A percentile compares a stretch with the other conserved stretches of the same genome.
These are phyloP conservation scores for Candida anglica DNA, from an alignment of 805 yeast genomes.

Conservation along the genomic window DNA sequence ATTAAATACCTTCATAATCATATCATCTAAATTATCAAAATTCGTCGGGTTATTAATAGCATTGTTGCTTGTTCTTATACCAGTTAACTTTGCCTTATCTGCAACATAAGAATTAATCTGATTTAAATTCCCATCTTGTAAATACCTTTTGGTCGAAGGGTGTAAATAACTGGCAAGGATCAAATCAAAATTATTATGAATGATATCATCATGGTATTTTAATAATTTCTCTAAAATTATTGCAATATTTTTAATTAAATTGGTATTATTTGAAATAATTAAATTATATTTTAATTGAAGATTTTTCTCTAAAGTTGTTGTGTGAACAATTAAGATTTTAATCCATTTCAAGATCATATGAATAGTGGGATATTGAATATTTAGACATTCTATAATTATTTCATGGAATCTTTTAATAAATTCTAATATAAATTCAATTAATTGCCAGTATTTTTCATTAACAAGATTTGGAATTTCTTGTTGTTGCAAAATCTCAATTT, in stretches of 20 bases:
- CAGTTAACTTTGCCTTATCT: not conserved
- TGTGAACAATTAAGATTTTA: conserved; percentile 16
- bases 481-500: too few species aligned
- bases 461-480: too few species aligned
- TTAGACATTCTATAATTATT: conserved; percentile 6
- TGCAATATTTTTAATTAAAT: too few species aligned
- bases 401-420: conserved; percentile 10
- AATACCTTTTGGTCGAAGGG: conserved; percentile 18
- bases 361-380: conserved; percentile 8
- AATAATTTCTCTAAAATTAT: conserved; percentile 6
- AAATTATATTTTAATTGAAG: too few species aligned
- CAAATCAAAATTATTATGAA: conserved; percentile 12
- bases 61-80: not conserved
- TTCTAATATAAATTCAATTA: conserved; percentile 9
- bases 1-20: conserved; percentile 20
- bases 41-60: not conserved
- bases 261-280: too few species aligned
- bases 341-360: conserved; percentile 20
- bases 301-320: conserved; percentile 6
- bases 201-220: conserved; percentile 8
- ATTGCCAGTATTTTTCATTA: conserved; percentile 10
- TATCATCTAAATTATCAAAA: conserved; percentile 12
- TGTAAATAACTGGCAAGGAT: conserved; percentile 15
- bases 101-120: conserved; percentile 10
- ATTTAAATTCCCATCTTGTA: conserved; percentile 12